Evolutionary conservation across 176 grass and related monocot genomes (phyloP), one percentile per base, ranked within the genome.

Genomic region (Oryza brachyantha): DNA sequence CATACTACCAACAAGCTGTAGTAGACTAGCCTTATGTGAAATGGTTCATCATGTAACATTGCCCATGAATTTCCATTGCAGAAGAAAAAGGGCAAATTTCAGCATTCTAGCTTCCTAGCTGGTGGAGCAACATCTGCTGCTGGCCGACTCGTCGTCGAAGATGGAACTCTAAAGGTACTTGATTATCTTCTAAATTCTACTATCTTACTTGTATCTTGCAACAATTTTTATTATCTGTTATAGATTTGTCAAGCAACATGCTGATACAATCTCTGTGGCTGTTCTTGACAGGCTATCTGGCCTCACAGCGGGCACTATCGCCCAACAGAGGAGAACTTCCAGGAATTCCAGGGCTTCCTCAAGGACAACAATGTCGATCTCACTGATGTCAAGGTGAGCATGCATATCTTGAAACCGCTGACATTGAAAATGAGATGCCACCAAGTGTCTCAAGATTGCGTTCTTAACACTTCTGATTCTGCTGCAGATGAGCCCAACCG

Each of bases 41-140:
- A 11, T 13, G 19, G 13, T 21, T 52, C 52, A 27, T 55, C 31
- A 54, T 79, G 29, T 84, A 54, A 88, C 61, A 35, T 11, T 75
- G 13, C 50, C 31, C 6, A 38, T 19, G 45, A 75, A 77, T 77
- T 52, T 11, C 10, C 50, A n/a, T 19, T 89, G 78, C 94, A 97
- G 96, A 99, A 99, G 87, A 95, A 79, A 14, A 99, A 99, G 46
- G 96, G 96, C 24, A 95, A 65, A 69, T 99, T 99, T 86, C 96
- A 99, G 83, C 96, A 99, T 71, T 95, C 96, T 8, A 99, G 96
- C 88, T 99, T 99, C 37, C 85, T 95, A 11, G 92, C 96, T 24
- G 96, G 96, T 64, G 96, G 92, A 12, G 96, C 96, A 31, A 91
- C 92, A 32, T 99, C 92, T 27, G 92, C 96, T 74, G 96, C 96